Evolutionary conservation across 257 asterid genomes (phyloP).

Genomic region (Solanum tarapatanum): DNA sequence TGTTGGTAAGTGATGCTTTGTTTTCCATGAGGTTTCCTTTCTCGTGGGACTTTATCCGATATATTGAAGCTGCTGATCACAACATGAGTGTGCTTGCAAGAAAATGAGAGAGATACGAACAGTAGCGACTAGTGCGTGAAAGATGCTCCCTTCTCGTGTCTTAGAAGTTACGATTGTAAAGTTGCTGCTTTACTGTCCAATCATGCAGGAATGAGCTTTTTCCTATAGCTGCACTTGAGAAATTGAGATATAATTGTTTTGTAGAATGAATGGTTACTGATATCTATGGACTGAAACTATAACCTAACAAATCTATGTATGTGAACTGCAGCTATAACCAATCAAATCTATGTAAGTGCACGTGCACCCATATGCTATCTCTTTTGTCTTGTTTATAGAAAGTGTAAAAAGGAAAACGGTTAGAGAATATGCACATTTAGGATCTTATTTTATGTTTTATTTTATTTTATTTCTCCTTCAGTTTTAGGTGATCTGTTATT

Average conservation of each 20-base stretch:
- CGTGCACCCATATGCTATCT: background rate
- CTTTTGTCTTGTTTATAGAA: background rate
- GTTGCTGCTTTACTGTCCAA: background rate
- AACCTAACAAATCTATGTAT: background rate
- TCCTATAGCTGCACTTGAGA: background rate
- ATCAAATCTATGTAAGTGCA: background rate
- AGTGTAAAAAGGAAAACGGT: background rate
- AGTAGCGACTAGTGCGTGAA: background rate
- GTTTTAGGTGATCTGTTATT: background rate
- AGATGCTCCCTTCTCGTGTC: background rate
- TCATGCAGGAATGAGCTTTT: background rate
- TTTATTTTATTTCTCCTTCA: background rate
- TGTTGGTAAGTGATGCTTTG: constrained; percentile 5
- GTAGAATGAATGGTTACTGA: background rate
- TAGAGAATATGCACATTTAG: background rate
- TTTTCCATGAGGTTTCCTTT: constrained; percentile 5
- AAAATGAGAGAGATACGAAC: background rate
- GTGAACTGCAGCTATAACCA: background rate
- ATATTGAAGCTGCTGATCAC: background rate
- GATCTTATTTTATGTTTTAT: background rate
- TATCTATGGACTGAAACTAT: background rate
- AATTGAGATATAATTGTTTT: background rate
- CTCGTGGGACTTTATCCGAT: background rate
- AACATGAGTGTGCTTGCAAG: constrained; percentile 7
- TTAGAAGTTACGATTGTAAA: background rate